Percentiles rank a stretch among this genome's conserved stretches.
Evolutionary conservation across 2,329 filamentous ascomycete genomes (phyloP).

Genomic region (Pseudohalonectria lignicola): DNA sequence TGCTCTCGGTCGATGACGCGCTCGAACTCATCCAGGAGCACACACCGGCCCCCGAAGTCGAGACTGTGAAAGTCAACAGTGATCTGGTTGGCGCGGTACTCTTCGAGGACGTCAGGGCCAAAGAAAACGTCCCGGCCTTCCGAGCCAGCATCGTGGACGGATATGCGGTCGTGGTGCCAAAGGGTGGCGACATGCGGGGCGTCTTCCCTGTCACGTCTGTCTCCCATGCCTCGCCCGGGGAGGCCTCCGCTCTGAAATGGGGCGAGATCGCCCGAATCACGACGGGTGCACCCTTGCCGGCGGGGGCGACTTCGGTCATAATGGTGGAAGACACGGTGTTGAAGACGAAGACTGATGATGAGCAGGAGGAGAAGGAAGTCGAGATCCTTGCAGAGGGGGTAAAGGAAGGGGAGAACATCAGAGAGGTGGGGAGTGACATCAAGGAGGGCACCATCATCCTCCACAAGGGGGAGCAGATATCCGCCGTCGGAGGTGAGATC

Average conservation of each 20-base stretch:
- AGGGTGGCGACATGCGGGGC: slow-evolving; percentile 57
- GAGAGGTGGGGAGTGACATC: slow-evolving; percentile 86
- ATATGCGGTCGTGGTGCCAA: slow-evolving; percentile 69
- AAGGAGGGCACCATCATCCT: slow-evolving; percentile 59
- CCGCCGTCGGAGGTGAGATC: slow-evolving; percentile 79
- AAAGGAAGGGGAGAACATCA: slow-evolving; percentile 72
- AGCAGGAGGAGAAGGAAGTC: slow-evolving; percentile 74
- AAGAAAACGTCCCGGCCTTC: slow-evolving; percentile 83
- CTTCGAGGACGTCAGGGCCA: slow-evolving; percentile 69
- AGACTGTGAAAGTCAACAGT: slow-evolving; percentile 50
- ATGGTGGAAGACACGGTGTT: slow-evolving; percentile 94
- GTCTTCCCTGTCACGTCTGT: slow-evolving; percentile 78
- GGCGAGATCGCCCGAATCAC: slow-evolving; percentile 85
- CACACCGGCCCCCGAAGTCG: slow-evolving; percentile 51
- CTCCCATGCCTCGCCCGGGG: slow-evolving; percentile 71
- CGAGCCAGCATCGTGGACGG: slow-evolving; percentile 94
- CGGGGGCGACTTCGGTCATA: slow-evolving; percentile 80
- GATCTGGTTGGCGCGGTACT: slow-evolving; percentile 66
- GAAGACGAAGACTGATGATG: slow-evolving; percentile 64
- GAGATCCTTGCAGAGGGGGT: slow-evolving; percentile 75
- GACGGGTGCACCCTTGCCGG: slow-evolving; percentile 83
- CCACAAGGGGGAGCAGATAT: slow-evolving; percentile 68
- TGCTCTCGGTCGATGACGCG: slow-evolving; percentile 79
- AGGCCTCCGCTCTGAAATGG: slow-evolving; percentile 50
- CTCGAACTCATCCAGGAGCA: slow-evolving; percentile 61